These are phyloP conservation scores for Tetrahymena borealis DNA, from an alignment of 73 alveolate genomes.

Conservation along the genomic window DNA sequence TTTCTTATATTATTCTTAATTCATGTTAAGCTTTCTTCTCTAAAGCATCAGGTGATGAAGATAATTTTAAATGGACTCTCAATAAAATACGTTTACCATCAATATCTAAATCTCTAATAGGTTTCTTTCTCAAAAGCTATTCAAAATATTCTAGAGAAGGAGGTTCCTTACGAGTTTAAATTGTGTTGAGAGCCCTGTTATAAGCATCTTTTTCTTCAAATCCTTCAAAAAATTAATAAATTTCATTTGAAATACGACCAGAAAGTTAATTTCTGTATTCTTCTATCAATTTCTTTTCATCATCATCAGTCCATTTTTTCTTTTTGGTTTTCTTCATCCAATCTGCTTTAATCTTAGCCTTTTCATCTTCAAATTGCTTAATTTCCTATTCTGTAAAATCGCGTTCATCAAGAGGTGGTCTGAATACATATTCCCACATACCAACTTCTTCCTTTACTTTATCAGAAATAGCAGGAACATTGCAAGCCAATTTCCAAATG, in stretches of 20 bases:
- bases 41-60: conserved; percentile 26
- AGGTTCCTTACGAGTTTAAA: neutral
- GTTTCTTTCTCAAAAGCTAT: conserved; percentile 10
- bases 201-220: neutral
- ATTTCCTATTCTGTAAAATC: conserved; percentile 55
- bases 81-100: conserved; percentile 34
- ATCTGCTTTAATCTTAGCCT: conserved; percentile 56
- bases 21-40: conserved; percentile 20
- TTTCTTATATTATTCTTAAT: conserved; percentile 5
- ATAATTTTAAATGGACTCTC: conserved; percentile 24
- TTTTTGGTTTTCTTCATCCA: conserved; percentile 73
- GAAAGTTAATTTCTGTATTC: conserved; percentile 39
- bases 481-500: conserved; percentile 29
- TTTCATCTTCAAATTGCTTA: conserved; percentile 56
- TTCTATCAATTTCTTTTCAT: conserved; percentile 51
- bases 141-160: conserved; percentile 1
- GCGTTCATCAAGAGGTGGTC: conserved; percentile 45
- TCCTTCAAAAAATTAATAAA: neutral
- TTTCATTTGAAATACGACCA: neutral
- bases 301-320: conserved; percentile 78
- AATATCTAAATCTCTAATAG: conserved; percentile 29
- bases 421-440: conserved; percentile 61
- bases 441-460: conserved; percentile 53
- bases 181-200: neutral
- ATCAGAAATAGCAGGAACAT: conserved; percentile 46